These are phyloP conservation scores for Chaetomium sp. DNA, from an alignment of 2,329 filamentous ascomycete species.

Conservation along the genomic window DNA sequence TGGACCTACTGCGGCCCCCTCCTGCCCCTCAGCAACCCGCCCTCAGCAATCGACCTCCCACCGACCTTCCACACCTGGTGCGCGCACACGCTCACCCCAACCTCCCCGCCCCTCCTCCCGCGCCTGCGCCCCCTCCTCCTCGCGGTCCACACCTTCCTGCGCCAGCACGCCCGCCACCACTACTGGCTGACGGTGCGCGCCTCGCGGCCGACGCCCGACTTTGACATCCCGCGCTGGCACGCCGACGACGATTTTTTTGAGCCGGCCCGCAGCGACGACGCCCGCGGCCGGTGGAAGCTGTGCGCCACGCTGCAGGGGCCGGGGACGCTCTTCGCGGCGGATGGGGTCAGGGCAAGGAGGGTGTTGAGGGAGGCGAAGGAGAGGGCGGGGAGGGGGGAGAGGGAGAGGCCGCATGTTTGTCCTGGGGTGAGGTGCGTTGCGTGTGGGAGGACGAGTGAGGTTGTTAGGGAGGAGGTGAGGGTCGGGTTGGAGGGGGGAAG, in stretches of 20 bases:
- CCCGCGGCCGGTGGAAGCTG: constrained; percentile 19
- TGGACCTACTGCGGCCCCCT: constrained; percentile 22
- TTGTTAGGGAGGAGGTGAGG: constrained; percentile 19
- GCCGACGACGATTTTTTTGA: constrained; percentile 24
- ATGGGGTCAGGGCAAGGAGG: constrained; percentile 1
- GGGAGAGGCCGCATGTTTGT: constrained; percentile 10
- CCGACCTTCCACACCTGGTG: constrained; percentile 8
- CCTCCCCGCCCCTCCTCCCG: not conserved
- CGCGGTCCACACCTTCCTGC: constrained; percentile 11
- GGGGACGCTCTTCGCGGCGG: constrained; percentile 19
- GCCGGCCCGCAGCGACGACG: not conserved
- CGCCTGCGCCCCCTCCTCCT: constrained; percentile 16
- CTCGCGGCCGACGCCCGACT: constrained; percentile 14
- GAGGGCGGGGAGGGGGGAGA: not conserved
- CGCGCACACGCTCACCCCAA: not conserved
- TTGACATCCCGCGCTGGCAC: constrained; percentile 24
- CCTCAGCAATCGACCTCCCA: not conserved
- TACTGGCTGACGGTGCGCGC: constrained; percentile 26
- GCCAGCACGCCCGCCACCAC: constrained; percentile 12
- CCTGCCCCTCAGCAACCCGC: not conserved
- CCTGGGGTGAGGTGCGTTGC: constrained; percentile 13
- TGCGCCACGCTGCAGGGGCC: constrained; percentile 22
- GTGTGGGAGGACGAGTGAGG: constrained; percentile 19
- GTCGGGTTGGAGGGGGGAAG: constrained; percentile 3
- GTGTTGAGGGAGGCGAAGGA: constrained; percentile 14